phyloP scores from a whole-genome alignment of 164 flowering plant species.

The grape (Vitis vinifera) region ASM3070453v1 NC_081811.1:14070501-14071000 shows the following conservation, averaged over 20 bases:
- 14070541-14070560: neutral
- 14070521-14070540: neutral
- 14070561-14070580: slow-evolving; percentile 37
- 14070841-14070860: neutral
- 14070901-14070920: slow-evolving; percentile 94
- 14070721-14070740: slow-evolving; percentile 92
- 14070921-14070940: slow-evolving; percentile 93
- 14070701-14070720: slow-evolving; percentile 93
- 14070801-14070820: slow-evolving; percentile 63
- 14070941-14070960: slow-evolving; percentile 92
- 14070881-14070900: slow-evolving; percentile 54
- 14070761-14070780: slow-evolving; percentile 97
- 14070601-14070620: slow-evolving; percentile 44
- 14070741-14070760: slow-evolving; percentile 79
- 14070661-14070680: slow-evolving; percentile 93
- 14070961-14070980: slow-evolving; percentile 90
- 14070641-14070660: slow-evolving; percentile 68
- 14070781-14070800: slow-evolving; percentile 81
- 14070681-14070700: slow-evolving; percentile 80
- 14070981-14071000: slow-evolving; percentile 68
- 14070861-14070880: no score
- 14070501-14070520: no score
- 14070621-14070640: slow-evolving; percentile 41
- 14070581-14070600: slow-evolving; percentile 49
- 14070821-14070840: neutral